Conservation (phyloP, 306 rosid species). For the Rosa rugosa region DNA sequence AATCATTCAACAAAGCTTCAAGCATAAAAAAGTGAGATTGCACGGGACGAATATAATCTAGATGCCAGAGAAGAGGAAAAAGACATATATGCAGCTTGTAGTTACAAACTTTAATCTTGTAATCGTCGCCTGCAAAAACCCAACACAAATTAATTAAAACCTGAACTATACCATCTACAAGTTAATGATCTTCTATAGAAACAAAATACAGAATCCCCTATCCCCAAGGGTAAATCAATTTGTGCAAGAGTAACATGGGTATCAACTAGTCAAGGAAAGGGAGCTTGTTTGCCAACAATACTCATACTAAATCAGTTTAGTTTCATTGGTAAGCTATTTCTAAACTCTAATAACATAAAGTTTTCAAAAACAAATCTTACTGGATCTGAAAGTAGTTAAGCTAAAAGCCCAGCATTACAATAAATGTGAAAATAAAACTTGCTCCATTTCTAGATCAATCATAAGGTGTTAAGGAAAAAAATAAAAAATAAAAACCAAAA, state of each 20-base stretch:
- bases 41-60: conserved; percentile 86
- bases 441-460: not conserved
- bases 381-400: not conserved
- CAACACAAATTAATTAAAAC: conserved; percentile 8
- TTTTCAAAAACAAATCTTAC: not conserved
- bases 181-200: not conserved
- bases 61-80: conserved; percentile 93
- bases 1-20: no score
- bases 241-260: not conserved
- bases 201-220: no score
- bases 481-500: no score
- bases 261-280: not conserved
- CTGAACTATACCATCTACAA: not conserved
- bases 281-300: not conserved
- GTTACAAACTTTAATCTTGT: conserved; percentile 98
- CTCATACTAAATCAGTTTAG: not conserved
- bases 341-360: not conserved
- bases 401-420: not conserved
- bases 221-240: not conserved
- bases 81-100: conserved; percentile 93
- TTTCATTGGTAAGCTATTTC: not conserved
- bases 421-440: not conserved
- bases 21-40: conserved; percentile 56
- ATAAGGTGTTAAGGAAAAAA: not conserved
- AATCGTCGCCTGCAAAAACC: conserved; percentile 80